phyloP scores from a whole-genome alignment of 805 yeast genomes.

The Tetrapisispora nanseiensis region DNA sequence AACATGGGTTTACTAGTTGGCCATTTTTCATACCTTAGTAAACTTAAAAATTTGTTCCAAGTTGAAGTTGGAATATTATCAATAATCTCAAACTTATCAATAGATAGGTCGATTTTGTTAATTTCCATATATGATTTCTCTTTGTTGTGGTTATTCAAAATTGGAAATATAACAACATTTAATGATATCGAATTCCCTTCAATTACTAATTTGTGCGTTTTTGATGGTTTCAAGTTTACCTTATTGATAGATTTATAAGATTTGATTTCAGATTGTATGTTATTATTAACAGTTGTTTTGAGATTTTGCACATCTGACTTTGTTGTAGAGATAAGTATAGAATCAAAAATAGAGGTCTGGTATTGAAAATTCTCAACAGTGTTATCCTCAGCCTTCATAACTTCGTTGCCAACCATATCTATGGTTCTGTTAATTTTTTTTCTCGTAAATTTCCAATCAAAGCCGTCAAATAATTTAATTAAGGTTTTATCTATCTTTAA shows the following conservation, averaged over 20 bases:
- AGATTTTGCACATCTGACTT: constrained; percentile 37
- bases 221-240: constrained; percentile 57
- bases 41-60: constrained; percentile 77
- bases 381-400: constrained; percentile 10
- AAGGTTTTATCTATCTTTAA: constrained; percentile 31
- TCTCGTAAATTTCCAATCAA: constrained; percentile 80
- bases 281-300: constrained; percentile 45
- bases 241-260: constrained; percentile 28
- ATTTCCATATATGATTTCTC: neutral
- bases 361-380: constrained; percentile 5
- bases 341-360: constrained; percentile 41
- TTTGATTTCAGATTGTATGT: constrained; percentile 32
- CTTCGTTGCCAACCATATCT: constrained; percentile 43
- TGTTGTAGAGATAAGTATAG: constrained; percentile 62
- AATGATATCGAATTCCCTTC: constrained; percentile 36
- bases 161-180: neutral
- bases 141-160: neutral
- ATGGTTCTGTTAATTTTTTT: constrained; percentile 56
- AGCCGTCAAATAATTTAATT: constrained; percentile 72
- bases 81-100: constrained; percentile 48
- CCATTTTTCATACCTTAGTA: constrained; percentile 56
- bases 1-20: constrained; percentile 53
- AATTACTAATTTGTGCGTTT: constrained; percentile 45
- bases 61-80: constrained; percentile 83
- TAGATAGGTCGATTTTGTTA: constrained; percentile 34